Base-by-base conservation (phyloP, 2,329 filamentous ascomycete genomes). In the Diaporthe sp. region DNA sequence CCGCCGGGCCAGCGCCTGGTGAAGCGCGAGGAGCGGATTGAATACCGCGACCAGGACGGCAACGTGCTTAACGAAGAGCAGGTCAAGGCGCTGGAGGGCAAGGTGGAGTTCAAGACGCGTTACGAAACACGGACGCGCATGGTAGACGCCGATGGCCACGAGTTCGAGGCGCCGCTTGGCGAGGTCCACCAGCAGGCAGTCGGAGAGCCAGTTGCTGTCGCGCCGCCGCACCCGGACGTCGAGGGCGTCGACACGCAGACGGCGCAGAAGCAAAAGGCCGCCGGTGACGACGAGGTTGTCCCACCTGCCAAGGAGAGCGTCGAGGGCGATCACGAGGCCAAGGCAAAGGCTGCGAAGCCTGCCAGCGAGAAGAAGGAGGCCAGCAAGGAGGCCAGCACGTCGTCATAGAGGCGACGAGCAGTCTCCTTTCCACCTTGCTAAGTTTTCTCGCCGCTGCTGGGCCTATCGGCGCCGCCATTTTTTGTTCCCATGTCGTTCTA, bases 121-220 rank as follows among this genome's bases (percentile, higher is more conserved):
- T 98, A 98, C 83, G 96, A 98, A 88, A 98, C 96, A n/a, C 91
- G 94, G 78, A 98, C 95, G 12, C 93, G 95, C 75, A 85, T 98
- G 74, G 88, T 98, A 55, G 95, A 98, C 84, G 91, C 90, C 71
- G 84, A 92, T 58, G 97, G 96, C 76, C 95, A 96, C 79, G 94
- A 97, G 82, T 85, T 98, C n/a, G 83, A 83, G 15, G 80, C 84
- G 47, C 85, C 86, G 20, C 82, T 84, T 34, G 87, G 85, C 53
- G 86, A 31, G 15, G 72, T 25, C 42, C 57, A 67, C 10, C 7
- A 74, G 37, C 51, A 49, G 31, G 70, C 57, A 7, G 25, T 65
- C 5, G 70, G 58, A 8, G 70, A 72, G 25, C 55, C 58, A 13
- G 73, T 44, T 10, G 75, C 44, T 68, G 88, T 91, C 44, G 90